These are phyloP conservation scores for Oryza punctata DNA, from an alignment of 176 grass and related monocot genomes.

Conservation along the genomic window DNA sequence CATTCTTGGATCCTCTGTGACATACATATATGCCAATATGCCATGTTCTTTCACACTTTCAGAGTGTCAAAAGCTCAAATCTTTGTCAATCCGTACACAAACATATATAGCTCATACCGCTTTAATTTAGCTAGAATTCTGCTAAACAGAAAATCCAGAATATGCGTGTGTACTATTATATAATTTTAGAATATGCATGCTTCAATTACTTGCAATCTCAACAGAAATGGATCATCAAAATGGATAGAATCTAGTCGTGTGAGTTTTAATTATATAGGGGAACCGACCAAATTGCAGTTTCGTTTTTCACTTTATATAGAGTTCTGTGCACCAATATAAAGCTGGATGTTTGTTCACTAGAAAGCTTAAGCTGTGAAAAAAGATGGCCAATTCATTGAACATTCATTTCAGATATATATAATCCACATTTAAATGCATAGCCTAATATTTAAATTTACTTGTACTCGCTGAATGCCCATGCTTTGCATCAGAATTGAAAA, in stretches of 20 bases:
- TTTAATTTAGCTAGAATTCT: not conserved
- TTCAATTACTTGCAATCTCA: not conserved
- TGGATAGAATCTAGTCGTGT: not conserved
- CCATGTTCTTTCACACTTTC: not conserved
- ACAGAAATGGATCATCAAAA: not conserved
- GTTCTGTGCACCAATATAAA: not conserved
- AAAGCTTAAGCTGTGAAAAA: not conserved
- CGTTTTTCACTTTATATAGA: no score
- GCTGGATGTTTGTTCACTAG: not conserved
- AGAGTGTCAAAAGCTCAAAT: not conserved
- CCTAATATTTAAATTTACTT: not conserved
- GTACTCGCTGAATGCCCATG: no score
- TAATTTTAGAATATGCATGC: not conserved
- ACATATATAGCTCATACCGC: not conserved
- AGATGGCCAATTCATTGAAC: not conserved
- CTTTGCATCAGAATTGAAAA: no score
- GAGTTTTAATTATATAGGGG: not conserved
- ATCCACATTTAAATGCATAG: not conserved
- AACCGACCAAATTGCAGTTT: no score
- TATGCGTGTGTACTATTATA: not conserved
- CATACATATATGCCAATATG: not conserved
- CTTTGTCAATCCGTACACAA: not conserved
- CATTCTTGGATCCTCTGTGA: slow-evolving; percentile 49
- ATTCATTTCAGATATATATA: not conserved
- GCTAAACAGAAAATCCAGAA: not conserved